Evolutionary conservation across 73 alveolate genomes (phyloP).

Genomic region (Halteria grandinella): DNA sequence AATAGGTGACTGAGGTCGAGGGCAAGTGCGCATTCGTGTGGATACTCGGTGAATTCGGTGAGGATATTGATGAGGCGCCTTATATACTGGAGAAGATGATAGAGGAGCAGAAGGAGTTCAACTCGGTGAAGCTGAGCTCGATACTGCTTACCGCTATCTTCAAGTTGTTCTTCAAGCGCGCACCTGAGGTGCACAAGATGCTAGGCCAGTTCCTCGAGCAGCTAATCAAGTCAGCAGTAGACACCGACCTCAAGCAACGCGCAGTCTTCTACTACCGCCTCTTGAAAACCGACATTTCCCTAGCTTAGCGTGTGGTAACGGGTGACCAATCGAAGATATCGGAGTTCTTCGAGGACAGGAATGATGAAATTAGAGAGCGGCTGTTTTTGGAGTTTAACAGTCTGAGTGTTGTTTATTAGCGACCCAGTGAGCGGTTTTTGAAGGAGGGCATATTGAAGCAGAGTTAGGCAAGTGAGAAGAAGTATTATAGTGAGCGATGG

Average conservation of each 20-base stretch:
- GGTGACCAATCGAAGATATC: slow-evolving; percentile 19
- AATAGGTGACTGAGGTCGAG: slow-evolving; percentile 59
- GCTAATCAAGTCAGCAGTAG: slow-evolving; percentile 59
- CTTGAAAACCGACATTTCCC: slow-evolving; percentile 44
- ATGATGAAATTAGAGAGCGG: slow-evolving; percentile 46
- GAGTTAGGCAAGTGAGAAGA: slow-evolving; percentile 49
- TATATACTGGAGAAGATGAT: slow-evolving; percentile 86
- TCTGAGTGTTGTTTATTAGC: slow-evolving; percentile 60
- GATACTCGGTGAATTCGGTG: slow-evolving; percentile 88
- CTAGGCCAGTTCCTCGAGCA: slow-evolving; percentile 72
- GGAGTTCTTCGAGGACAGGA: slow-evolving; percentile 64
- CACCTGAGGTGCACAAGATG: slow-evolving; percentile 84
- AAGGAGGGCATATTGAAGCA: slow-evolving; percentile 46
- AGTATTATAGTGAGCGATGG: slow-evolving; percentile 39
- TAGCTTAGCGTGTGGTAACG: slow-evolving; percentile 59
- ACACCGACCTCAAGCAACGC: slow-evolving; percentile 77
- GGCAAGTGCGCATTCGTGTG: slow-evolving; percentile 84
- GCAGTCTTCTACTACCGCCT: slow-evolving; percentile 83
- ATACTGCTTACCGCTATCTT: slow-evolving; percentile 69
- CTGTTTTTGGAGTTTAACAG: slow-evolving; percentile 66
- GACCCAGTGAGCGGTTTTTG: slow-evolving; percentile 64
- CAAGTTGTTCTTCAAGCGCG: slow-evolving; percentile 79
- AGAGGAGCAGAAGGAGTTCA: slow-evolving; percentile 74
- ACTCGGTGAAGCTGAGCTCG: slow-evolving; percentile 58
- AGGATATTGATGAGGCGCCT: slow-evolving; percentile 80